These are phyloP conservation scores for Colletotrichum sidae DNA, from an alignment of 2,329 filamentous ascomycete species.

Conservation along the genomic window DNA sequence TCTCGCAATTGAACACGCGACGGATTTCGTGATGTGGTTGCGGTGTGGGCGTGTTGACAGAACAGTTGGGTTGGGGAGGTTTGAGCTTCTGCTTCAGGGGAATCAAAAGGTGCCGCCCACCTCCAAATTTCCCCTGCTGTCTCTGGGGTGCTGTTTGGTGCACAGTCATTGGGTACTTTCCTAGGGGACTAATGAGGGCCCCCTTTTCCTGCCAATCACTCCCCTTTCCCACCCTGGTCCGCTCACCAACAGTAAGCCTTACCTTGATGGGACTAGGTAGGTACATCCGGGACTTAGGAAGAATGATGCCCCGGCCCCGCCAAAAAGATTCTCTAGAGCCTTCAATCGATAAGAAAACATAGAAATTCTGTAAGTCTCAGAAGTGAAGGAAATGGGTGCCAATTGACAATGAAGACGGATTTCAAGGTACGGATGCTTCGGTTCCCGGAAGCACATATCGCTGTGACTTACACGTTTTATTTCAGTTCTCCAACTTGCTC, in stretches of 20 bases:
- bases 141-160: constrained; percentile 33
- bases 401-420: constrained; percentile 92
- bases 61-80: constrained; percentile 34
- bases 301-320: constrained; percentile 48
- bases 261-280: constrained; percentile 11
- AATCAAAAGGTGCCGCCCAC: constrained; percentile 39
- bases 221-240: constrained; percentile 31
- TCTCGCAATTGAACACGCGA: constrained; percentile 35
- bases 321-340: constrained; percentile 42
- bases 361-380: constrained; percentile 28
- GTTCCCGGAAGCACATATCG: not conserved
- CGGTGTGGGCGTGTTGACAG: constrained; percentile 37
- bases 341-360: constrained; percentile 49
- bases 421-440: constrained; percentile 78
- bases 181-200: constrained; percentile 38
- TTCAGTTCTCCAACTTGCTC: constrained; percentile 95
- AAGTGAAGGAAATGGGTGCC: constrained; percentile 46
- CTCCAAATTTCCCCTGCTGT: constrained; percentile 39
- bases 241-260: constrained; percentile 13
- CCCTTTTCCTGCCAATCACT: constrained; percentile 39
- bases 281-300: constrained; percentile 42
- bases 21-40: constrained; percentile 37
- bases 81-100: constrained; percentile 41
- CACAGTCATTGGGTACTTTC: constrained; percentile 34
- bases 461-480: constrained; percentile 5